A percentile compares a stretch with the other conserved stretches of the same genome.
These are phyloP conservation scores for Wallacemonas sp. DNA, from an alignment of 208 protist species.

Conservation along the genomic window DNA sequence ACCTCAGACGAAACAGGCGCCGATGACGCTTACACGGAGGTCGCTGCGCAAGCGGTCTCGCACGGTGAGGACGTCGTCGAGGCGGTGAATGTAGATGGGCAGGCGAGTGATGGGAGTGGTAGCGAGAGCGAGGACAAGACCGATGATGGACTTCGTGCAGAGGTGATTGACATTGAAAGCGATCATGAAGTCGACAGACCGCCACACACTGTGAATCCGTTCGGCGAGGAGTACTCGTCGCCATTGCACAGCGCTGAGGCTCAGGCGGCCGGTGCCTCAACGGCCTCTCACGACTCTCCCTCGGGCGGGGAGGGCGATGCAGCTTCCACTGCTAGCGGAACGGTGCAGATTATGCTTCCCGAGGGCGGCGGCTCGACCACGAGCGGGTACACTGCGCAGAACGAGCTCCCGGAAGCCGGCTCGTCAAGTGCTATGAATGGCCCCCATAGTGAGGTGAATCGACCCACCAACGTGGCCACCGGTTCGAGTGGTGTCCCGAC, in stretches of 20 bases:
- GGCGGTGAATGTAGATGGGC: background rate
- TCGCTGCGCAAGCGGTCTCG: background rate
- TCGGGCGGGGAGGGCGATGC: background rate
- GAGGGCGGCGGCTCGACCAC: conserved; percentile 5
- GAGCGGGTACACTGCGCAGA: conserved; percentile 1
- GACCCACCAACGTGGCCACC: no score
- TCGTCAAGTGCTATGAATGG: no score
- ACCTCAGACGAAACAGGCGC: background rate
- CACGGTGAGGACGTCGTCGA: background rate
- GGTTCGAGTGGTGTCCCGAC: background rate
- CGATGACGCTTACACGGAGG: background rate
- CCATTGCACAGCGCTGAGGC: background rate
- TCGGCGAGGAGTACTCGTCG: conserved; percentile 5
- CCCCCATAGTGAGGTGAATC: no score
- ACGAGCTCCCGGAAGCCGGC: background rate
- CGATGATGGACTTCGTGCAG: background rate
- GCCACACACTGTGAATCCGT: background rate
- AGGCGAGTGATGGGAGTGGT: background rate
- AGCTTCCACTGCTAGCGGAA: conserved; percentile 4
- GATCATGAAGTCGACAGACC: background rate
- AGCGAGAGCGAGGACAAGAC: background rate
- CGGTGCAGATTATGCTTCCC: conserved; percentile 1
- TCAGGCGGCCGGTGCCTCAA: background rate
- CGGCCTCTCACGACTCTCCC: background rate
- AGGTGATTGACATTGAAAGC: background rate